Conservation (phyloP, 148 eudicot species). For the Euryodendron excelsum region DNA sequence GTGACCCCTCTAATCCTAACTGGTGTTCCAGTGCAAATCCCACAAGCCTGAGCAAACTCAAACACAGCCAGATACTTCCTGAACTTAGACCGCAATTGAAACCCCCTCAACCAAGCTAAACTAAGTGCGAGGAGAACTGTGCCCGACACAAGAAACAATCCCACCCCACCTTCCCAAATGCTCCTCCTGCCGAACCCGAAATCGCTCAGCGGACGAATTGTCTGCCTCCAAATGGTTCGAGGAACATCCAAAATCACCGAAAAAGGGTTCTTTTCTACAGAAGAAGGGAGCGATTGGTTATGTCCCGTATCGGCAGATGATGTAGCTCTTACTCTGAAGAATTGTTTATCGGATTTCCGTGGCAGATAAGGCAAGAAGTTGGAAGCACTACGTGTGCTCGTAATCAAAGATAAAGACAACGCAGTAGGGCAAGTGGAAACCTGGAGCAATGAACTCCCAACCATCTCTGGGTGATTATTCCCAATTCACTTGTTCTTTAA, state of each 20-base stretch:
- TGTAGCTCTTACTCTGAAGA: slow-evolving; percentile 36
- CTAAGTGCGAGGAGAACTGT: slow-evolving; percentile 69
- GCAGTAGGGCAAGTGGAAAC: slow-evolving; percentile 35
- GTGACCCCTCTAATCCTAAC: slow-evolving; percentile 92
- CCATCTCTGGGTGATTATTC: slow-evolving; percentile 34
- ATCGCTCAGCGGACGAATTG: slow-evolving; percentile 69
- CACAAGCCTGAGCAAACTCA: slow-evolving; percentile 86
- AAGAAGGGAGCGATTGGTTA: slow-evolving; percentile 38
- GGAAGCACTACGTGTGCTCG: slow-evolving; percentile 21
- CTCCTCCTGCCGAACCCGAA: slow-evolving; percentile 88
- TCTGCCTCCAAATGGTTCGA: slow-evolving; percentile 62
- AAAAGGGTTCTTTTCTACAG: slow-evolving; percentile 43
- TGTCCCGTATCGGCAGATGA: slow-evolving; percentile 44
- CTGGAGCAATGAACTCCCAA: slow-evolving; percentile 44
- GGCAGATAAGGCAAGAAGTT: slow-evolving; percentile 45
- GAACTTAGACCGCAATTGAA: slow-evolving; percentile 70
- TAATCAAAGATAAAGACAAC: slow-evolving; percentile 31
- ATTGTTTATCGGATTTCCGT: slow-evolving; percentile 35
- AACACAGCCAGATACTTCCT: slow-evolving; percentile 70
- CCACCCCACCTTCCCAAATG: slow-evolving; percentile 98
- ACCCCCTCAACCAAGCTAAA: slow-evolving; percentile 85
- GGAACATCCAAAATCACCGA: slow-evolving; percentile 59
- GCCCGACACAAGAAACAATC: slow-evolving; percentile 80
- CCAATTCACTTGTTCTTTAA: neutral
- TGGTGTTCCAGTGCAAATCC: slow-evolving; percentile 78